Base-by-base conservation (phyloP, 768 basidiomycete species). In the Leccinum sublutescens region DNA sequence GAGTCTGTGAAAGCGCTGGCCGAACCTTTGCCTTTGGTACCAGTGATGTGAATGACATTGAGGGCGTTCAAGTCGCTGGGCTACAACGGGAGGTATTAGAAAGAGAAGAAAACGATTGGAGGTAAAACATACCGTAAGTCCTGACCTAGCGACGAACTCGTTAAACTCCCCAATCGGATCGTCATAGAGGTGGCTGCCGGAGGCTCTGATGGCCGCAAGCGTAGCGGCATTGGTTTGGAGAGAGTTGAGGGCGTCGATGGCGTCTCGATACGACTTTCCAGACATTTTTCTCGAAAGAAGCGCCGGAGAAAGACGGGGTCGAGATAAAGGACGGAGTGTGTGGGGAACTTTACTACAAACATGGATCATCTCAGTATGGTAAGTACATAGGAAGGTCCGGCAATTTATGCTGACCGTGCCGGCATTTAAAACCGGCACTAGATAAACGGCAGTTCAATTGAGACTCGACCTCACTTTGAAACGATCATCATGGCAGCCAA, bases 11-110 rank as follows among this genome's bases (percentile, higher is more conserved):
- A 98, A 8, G 97, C 96, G 63, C 91, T 93, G 1, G 97, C 95
- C 3, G 96, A 98, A 7, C 96, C 96, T 73, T 99, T 99, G 34
- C 96, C 96, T 76, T 99, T 99, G 4, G 97, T 98, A 4, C 96
- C 96, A 9, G 96, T 95, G 64, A 99, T 86, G 77, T 99, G 96
- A 50, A 98, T 84, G 58, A 96, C 93, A 73, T 98, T 96, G 55
- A 99, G 79, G 23, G 77, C 75, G 70, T 98, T 95, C 47, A 99
- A 81, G 62, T 95, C 88, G 58, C 84, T 79, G 45, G 90, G 82
- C 95, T 97, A 66, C 49, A 47, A 40, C 9, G 15, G 31, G 58
- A 45, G 61, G 54, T 50, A 68, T 62, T 51, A 66, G 54, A 62
- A 36, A 53, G 31, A 31, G 23, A 12, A 23, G 59, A 54, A n/a